Evolutionary conservation across 1,139 yeast genomes (phyloP).

Genomic region (Hyphopichia buzzinii): DNA sequence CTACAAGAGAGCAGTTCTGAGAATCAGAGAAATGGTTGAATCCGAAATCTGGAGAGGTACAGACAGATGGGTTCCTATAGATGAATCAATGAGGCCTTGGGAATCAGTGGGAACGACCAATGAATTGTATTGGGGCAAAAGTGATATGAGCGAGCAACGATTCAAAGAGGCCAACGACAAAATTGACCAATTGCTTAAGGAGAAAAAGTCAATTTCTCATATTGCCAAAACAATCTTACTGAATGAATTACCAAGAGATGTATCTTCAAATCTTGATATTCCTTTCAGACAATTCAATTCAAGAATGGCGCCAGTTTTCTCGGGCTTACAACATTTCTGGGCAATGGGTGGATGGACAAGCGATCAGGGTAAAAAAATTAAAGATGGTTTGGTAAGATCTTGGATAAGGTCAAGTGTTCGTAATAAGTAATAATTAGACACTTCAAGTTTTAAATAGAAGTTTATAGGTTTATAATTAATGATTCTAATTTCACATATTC

Average conservation of each 20-base stretch:
- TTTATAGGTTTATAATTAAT: no score
- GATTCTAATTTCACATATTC: no score
- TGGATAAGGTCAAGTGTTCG: conserved; percentile 2
- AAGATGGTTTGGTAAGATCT: conserved; percentile 43
- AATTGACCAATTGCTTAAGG: conserved; percentile 8
- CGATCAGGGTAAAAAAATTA: conserved; percentile 44
- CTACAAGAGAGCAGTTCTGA: conserved; percentile 65
- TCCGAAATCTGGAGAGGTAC: conserved; percentile 51
- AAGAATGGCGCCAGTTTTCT: conserved; percentile 47
- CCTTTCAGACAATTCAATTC: conserved; percentile 30
- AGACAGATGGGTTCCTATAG: conserved; percentile 56
- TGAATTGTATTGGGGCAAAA: conserved; percentile 2
- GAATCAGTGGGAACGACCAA: conserved; percentile 24
- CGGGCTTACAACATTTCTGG: conserved; percentile 57
- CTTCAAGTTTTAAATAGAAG: no score
- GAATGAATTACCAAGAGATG: conserved; percentile 24
- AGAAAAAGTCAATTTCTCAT: conserved; percentile 10
- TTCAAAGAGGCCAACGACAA: conserved; percentile 5
- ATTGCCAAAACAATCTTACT: conserved; percentile 11
- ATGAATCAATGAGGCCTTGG: conserved; percentile 59
- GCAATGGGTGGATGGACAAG: conserved; percentile 59
- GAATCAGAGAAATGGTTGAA: conserved; percentile 66
- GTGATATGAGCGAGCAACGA: not conserved
- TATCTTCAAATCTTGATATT: conserved; percentile 18
- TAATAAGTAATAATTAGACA: conserved; percentile 22